Base-by-base conservation (phyloP, 2,329 filamentous ascomycete species). In the Aspergillus thermomutatus region DNA sequence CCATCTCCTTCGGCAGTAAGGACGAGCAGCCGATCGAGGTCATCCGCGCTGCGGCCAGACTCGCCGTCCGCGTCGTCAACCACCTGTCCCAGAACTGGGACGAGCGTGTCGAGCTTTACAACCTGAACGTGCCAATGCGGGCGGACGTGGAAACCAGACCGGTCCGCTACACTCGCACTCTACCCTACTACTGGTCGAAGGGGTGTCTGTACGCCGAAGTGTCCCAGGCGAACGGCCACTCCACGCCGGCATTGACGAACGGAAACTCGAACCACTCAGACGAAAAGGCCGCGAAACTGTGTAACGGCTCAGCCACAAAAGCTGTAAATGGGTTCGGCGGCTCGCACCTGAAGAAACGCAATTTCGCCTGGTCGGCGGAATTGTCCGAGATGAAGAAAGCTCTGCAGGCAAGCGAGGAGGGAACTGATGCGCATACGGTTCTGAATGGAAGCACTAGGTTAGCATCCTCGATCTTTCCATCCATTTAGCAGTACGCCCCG, bases 351-450 rank as follows among this genome's bases (percentile, higher is more conserved):
- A 82, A 78, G 58, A 87, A 93, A 73, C 89, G 89, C 69, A 88
- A 93, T 74, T 97, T 96, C 80, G 92, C 92, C 75, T 97, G 92
- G 92, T 85, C 88, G 49, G 91, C 92, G 10, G 83, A 84, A 61
- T 90, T 96, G 71, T 83, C 85, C 27, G 92, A 95, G 73, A 91
- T 97, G 27, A 91, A 92, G 73, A 85, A 89, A 74, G 91, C 87
- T 60, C 88, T 96, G 25, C 86, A 91, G 64, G 83, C 87, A 60
- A 85, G 87, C 46, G 80, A 82, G 52, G 88, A 89, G 8, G 91
- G 91, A 1, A 94, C 90, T 61, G 92, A 97, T 77, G 92, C 92
- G 2, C 95, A 92, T 88, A 89, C 88, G 10, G 90, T 97, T 28
- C 87, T 89, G 70, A 86, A 93, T 71, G 90, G 91, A 10, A 84